Evolutionary conservation across 2,329 filamentous ascomycete genomes (phyloP).

Genomic region (Fulvia fulva): DNA sequence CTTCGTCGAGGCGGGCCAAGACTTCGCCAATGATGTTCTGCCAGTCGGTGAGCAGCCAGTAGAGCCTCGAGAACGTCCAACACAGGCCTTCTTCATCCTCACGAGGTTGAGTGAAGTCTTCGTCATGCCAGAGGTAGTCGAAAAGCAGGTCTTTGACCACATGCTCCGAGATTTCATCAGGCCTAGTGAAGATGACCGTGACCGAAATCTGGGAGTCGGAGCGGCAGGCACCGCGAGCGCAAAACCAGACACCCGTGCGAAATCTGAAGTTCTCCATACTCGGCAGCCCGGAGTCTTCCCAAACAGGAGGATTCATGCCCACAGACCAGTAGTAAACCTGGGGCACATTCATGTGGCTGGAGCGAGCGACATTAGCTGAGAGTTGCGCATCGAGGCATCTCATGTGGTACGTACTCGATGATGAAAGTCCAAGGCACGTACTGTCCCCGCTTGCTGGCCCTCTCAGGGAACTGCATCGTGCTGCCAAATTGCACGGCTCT

Average conservation of each 20-base stretch:
- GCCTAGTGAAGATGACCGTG: slow-evolving; percentile 34
- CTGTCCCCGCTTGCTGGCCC: slow-evolving; percentile 28
- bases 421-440: slow-evolving; percentile 37
- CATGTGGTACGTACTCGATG: slow-evolving; percentile 23
- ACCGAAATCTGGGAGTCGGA: slow-evolving; percentile 31
- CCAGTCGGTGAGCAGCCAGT: slow-evolving; percentile 36
- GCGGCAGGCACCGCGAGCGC: slow-evolving; percentile 32
- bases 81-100: slow-evolving; percentile 36
- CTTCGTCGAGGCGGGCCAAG: slow-evolving; percentile 33
- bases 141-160: slow-evolving; percentile 34
- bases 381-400: not conserved
- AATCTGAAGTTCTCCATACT: slow-evolving; percentile 33
- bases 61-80: slow-evolving; percentile 35
- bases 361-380: not conserved
- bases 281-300: slow-evolving; percentile 23
- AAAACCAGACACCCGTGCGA: slow-evolving; percentile 35
- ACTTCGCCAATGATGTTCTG: slow-evolving; percentile 37
- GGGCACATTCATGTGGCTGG: slow-evolving; percentile 35
- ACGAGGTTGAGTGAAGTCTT: slow-evolving; percentile 31
- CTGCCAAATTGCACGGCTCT: slow-evolving; percentile 34
- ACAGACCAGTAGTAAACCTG: slow-evolving; percentile 39
- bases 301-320: slow-evolving; percentile 27
- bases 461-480: slow-evolving; percentile 36
- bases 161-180: slow-evolving; percentile 30
- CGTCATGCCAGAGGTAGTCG: slow-evolving; percentile 30